Conservation (phyloP, 495 filamentous ascomycete species). For the Choiromyces venosus region DNA sequence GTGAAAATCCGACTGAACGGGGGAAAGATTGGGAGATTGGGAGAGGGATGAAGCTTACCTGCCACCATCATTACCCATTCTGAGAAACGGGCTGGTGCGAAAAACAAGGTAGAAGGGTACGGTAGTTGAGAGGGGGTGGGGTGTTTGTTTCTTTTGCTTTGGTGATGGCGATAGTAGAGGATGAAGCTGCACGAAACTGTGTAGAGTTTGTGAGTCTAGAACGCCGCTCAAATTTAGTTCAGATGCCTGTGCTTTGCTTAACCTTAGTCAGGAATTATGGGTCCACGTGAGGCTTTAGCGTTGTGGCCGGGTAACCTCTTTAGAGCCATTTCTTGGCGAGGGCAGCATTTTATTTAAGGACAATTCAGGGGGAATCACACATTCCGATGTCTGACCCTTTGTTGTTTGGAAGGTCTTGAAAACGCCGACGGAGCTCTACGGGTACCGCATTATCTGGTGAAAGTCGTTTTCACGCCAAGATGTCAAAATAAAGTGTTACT, state of each 20-base stretch:
- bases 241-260: too few species aligned
- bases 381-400: not conserved
- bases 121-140: not conserved
- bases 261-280: not conserved
- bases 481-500: too few species aligned
- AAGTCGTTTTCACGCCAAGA: too few species aligned
- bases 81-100: not conserved
- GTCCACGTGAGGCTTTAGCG: not conserved
- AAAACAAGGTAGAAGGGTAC: not conserved
- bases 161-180: not conserved
- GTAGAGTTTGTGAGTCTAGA: not conserved
- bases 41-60: conserved; percentile 49
- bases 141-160: not conserved
- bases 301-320: not conserved
- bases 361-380: not conserved
- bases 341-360: not conserved
- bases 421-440: not conserved
- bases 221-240: too few species aligned
- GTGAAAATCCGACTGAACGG: conserved; percentile 9
- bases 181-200: not conserved
- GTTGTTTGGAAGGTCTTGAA: not conserved
- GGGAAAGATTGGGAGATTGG: not conserved
- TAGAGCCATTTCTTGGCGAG: not conserved
- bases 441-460: too few species aligned
- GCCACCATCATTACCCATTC: conserved; percentile 94